A percentile compares a stretch with the other conserved stretches of the same genome.
These are phyloP conservation scores for Microdochium paspali DNA, from an alignment of 2,329 filamentous ascomycete genomes.

Conservation along the genomic window DNA sequence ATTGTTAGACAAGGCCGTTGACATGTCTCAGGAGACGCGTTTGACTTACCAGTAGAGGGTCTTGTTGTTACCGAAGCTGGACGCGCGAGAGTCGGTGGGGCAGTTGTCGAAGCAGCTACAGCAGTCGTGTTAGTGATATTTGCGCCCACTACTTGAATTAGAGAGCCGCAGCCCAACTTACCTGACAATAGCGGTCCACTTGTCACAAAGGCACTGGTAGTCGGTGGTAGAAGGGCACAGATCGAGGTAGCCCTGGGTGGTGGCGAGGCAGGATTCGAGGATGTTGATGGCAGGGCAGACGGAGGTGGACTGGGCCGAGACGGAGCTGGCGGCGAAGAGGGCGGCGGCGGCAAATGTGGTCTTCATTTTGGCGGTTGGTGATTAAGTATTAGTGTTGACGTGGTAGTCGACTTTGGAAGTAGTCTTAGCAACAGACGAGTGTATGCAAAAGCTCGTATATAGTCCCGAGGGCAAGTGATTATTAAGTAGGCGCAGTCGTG, in stretches of 20 bases:
- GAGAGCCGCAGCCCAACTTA: too few species aligned
- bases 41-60: conserved; percentile 17
- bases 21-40: neutral
- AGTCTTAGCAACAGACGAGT: neutral
- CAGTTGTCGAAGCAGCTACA: conserved; percentile 55
- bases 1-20: neutral
- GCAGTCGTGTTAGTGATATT: conserved; percentile 4
- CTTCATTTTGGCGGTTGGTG: conserved; percentile 5
- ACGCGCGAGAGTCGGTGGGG: conserved; percentile 30
- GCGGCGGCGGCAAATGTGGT: conserved; percentile 16
- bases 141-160: conserved; percentile 5
- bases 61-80: conserved; percentile 12
- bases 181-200: conserved; percentile 42
- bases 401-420: conserved; percentile 9
- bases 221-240: too few species aligned
- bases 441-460: too few species aligned
- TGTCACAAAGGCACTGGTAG: conserved; percentile 43
- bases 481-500: neutral
- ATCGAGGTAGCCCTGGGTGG: conserved; percentile 17
- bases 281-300: conserved; percentile 24
- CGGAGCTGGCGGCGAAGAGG: conserved; percentile 10
- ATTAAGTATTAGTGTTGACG: conserved; percentile 2
- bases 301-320: conserved; percentile 2
- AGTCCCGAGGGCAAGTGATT: neutral
- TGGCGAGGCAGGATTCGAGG: conserved; percentile 24